phyloP scores from a whole-genome alignment of 441 rosid genomes.

The Arabidopsis lyrata region DNA sequence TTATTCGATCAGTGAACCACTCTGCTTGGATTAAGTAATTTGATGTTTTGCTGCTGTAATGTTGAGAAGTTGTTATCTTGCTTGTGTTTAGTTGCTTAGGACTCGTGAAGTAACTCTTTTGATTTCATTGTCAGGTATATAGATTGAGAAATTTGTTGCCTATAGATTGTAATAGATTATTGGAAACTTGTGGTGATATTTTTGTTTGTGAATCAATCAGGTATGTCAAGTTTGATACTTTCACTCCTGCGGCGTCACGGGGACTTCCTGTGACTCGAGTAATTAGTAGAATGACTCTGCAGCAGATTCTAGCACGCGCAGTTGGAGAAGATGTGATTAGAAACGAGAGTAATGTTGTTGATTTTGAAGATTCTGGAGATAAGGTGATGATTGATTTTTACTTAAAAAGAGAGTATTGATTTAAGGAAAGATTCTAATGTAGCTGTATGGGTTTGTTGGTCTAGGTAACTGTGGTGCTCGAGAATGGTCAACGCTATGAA shows the following conservation, averaged over 20 bases:
- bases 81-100: slow-evolving; percentile 19
- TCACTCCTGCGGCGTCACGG: slow-evolving; percentile 87
- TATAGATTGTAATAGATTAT: neutral
- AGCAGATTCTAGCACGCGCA: slow-evolving; percentile 75
- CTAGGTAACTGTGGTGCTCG: slow-evolving; percentile 81
- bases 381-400: slow-evolving; percentile 56
- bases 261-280: slow-evolving; percentile 95
- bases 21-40: slow-evolving; percentile 21
- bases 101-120: slow-evolving; percentile 13
- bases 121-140: slow-evolving; percentile 21
- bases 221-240: slow-evolving; percentile 92
- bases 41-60: slow-evolving; percentile 9
- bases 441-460: slow-evolving; percentile 34
- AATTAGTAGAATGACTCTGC: slow-evolving; percentile 90
- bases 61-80: slow-evolving; percentile 14
- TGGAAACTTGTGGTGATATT: neutral
- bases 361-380: slow-evolving; percentile 78
- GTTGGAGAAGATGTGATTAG: slow-evolving; percentile 82
- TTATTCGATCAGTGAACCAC: neutral
- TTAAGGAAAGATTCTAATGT: neutral
- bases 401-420: neutral
- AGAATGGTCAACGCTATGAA: slow-evolving; percentile 71
- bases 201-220: slow-evolving; percentile 52
- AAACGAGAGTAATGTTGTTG: slow-evolving; percentile 83
- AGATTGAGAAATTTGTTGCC: slow-evolving; percentile 1